Percentiles rank a stretch among this genome's conserved stretches.
Conservation (phyloP, 495 filamentous ascomycete species). For the Bacidia rubella region DNA sequence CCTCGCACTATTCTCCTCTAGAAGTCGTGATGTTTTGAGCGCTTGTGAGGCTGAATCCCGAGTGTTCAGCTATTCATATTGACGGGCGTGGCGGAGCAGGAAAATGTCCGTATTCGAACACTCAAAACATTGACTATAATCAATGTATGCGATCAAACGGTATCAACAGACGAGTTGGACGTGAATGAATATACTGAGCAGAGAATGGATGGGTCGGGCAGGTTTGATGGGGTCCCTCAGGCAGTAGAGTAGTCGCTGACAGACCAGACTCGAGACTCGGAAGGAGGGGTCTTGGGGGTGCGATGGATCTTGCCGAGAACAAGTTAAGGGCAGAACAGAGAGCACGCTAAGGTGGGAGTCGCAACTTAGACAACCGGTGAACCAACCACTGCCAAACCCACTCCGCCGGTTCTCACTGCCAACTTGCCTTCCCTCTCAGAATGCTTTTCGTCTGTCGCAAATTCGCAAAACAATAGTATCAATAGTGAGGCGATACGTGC, state of each 20-base stretch:
- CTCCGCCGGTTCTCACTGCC: background rate
- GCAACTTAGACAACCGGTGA: background rate
- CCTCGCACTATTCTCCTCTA: background rate
- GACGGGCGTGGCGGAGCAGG: background rate
- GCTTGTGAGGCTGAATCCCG: constrained; percentile 1
- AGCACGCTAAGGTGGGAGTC: background rate
- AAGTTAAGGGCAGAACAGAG: background rate
- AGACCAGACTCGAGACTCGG: background rate
- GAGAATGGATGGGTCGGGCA: background rate
- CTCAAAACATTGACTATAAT: background rate
- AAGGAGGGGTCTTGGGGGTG: background rate
- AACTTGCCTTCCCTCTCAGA: background rate
- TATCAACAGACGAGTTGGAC: too few relatives aligned
- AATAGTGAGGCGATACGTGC: background rate
- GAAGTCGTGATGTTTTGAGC: background rate
- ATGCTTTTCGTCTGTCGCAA: background rate
- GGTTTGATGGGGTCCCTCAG: background rate
- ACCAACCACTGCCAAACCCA: background rate
- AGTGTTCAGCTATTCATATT: background rate
- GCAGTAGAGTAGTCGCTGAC: background rate
- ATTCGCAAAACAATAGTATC: background rate
- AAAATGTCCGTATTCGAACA: background rate
- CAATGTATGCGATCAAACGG: too few relatives aligned
- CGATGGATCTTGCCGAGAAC: background rate
- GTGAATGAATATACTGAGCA: too few relatives aligned